Conservation (phyloP, 1,284 basidiomycete species). For the Serendipita sp. region DNA sequence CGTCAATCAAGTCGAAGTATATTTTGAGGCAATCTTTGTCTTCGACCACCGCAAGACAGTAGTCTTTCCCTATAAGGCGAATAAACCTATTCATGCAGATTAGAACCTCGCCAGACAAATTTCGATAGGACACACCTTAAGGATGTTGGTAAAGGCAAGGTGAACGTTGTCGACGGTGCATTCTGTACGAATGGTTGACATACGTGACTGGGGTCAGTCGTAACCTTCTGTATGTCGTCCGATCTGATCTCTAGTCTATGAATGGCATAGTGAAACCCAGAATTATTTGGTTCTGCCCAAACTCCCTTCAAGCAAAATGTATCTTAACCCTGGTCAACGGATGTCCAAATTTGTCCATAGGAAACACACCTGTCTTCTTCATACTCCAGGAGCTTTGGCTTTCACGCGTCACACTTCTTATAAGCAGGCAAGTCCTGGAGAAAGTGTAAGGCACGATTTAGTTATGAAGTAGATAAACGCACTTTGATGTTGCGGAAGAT, state of each 20-base stretch:
- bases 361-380: not conserved
- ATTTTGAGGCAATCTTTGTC: constrained; percentile 24
- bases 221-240: not conserved
- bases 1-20: constrained; percentile 25
- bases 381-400: not conserved
- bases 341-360: not conserved
- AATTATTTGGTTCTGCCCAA: not conserved
- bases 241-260: not conserved
- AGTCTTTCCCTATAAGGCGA: constrained; percentile 24
- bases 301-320: not conserved
- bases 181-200: not conserved
- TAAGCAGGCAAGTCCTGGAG: not conserved
- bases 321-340: not conserved
- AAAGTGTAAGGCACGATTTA: not conserved
- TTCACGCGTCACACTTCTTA: not conserved
- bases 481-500: not conserved
- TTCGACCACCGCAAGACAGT: constrained; percentile 29
- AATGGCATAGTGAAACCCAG: not conserved
- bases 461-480: not conserved
- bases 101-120: not conserved
- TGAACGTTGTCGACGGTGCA: not conserved
- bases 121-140: not conserved
- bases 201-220: not conserved
- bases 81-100: not conserved
- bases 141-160: not conserved